A percentile compares a stretch with the other conserved stretches of the same genome.
phyloP scores from a whole-genome alignment of 169 alveolate genomes.

The Sarcocystis neurona region DNA sequence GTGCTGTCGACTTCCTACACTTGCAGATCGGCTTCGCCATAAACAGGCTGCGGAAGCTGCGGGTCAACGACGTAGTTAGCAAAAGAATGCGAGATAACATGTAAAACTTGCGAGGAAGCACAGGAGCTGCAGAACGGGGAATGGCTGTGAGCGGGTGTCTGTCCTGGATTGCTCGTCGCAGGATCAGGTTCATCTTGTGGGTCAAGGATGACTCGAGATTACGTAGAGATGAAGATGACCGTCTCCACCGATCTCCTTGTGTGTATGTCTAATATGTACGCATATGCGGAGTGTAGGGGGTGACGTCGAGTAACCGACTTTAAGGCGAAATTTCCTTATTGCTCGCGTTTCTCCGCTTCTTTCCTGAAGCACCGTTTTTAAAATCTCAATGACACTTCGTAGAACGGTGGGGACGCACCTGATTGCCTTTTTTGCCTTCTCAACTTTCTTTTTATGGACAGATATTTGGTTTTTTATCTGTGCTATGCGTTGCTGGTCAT shows the following conservation, averaged over 20 bases:
- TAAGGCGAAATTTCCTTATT: neutral
- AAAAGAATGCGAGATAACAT: too few species aligned
- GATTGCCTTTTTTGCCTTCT: slow-evolving; percentile 43
- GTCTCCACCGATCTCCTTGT: too few species aligned
- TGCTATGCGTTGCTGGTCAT: slow-evolving; percentile 60
- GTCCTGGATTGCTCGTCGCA: too few species aligned
- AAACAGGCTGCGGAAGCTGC: slow-evolving; percentile 50
- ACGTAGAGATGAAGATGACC: too few species aligned
- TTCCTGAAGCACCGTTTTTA: neutral
- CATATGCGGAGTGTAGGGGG: too few species aligned
- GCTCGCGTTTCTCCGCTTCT: slow-evolving; percentile 11
- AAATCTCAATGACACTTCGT: neutral
- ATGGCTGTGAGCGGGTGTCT: too few species aligned
- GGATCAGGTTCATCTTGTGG: too few species aligned
- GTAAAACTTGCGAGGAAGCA: too few species aligned
- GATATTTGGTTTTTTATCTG: slow-evolving; percentile 49
- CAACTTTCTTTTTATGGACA: slow-evolving; percentile 44
- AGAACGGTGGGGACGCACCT: neutral
- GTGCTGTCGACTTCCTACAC: neutral
- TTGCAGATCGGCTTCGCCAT: slow-evolving; percentile 55
- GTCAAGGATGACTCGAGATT: too few species aligned
- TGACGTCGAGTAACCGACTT: too few species aligned
- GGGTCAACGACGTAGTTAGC: slow-evolving; percentile 1
- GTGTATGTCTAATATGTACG: too few species aligned
- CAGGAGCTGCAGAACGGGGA: too few species aligned